Evolutionary conservation across 2,329 filamentous ascomycete species (phyloP).

Genomic region (Aspergillus fumigatus): DNA sequence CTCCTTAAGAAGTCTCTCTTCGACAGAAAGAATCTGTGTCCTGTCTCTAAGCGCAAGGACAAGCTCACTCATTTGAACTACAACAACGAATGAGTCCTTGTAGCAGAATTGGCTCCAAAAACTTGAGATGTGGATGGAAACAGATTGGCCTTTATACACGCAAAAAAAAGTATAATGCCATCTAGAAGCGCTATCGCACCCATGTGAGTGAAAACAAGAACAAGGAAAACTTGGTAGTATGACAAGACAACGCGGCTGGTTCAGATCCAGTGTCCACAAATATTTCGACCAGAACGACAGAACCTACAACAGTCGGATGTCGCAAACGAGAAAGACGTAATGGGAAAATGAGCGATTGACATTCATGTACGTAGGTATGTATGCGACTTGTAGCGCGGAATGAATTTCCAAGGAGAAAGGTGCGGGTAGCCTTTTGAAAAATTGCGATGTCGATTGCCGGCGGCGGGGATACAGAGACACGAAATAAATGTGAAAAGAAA

Average conservation of each 20-base stretch:
- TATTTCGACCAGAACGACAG: neutral
- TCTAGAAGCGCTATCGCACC: neutral
- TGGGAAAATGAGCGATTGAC: neutral
- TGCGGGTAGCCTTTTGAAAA: neutral
- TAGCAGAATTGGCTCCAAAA: neutral
- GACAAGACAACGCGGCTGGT: neutral
- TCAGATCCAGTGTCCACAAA: neutral
- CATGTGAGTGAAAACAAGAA: neutral
- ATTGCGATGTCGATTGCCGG: neutral
- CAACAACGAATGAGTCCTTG: neutral
- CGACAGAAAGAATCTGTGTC: neutral
- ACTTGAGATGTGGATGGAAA: neutral
- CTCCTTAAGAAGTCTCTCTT: neutral
- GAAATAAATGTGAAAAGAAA: neutral
- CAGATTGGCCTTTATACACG: neutral
- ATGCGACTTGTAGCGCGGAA: neutral
- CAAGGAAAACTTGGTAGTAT: neutral
- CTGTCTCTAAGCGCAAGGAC: neutral
- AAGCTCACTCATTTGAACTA: neutral
- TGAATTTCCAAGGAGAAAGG: neutral
- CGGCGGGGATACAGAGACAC: neutral
- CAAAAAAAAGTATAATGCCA: neutral
- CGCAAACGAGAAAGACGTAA: neutral
- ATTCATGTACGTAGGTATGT: neutral
- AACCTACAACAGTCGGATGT: neutral